Evolutionary conservation across 371 early-diverging fungal species (phyloP).

Genomic region (Apophysomyces variabilis): DNA sequence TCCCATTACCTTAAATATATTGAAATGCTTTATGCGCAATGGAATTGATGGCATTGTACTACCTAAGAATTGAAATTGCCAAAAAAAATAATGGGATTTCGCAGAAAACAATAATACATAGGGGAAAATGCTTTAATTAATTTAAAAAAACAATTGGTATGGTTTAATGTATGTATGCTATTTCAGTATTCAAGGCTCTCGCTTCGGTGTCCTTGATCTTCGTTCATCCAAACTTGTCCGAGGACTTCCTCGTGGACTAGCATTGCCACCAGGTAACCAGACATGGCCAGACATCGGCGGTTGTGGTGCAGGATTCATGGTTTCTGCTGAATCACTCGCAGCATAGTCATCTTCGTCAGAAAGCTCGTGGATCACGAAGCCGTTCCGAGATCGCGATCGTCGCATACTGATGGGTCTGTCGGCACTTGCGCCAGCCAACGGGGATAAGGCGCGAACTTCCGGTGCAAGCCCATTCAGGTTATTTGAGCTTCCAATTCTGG

Average conservation of each 20-base stretch:
- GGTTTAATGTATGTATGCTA: neutral
- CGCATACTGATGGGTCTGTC: neutral
- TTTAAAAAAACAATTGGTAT: neutral
- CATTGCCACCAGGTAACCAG: neutral
- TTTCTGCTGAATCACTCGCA: neutral
- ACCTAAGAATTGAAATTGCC: too few relatives aligned
- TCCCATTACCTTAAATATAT: too few relatives aligned
- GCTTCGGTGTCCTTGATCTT: slow-evolving; percentile 6
- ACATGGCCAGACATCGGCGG: neutral
- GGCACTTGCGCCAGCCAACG: neutral
- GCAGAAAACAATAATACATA: too few relatives aligned
- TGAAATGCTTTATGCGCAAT: too few relatives aligned
- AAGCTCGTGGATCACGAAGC: slow-evolving; percentile 16
- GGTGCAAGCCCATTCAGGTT: slow-evolving; percentile 3
- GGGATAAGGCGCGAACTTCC: slow-evolving; percentile 1
- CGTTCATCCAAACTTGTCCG: slow-evolving; percentile 12
- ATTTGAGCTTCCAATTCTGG: neutral
- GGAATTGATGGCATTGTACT: too few relatives aligned
- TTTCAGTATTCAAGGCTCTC: slow-evolving; percentile 4
- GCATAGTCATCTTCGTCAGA: slow-evolving; percentile 17
- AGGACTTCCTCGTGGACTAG: slow-evolving; percentile 14
- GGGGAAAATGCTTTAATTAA: too few relatives aligned
- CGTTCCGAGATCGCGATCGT: slow-evolving; percentile 12
- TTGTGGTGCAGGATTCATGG: neutral
- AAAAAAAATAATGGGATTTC: too few relatives aligned